Conservation (phyloP, 2,329 filamentous ascomycete species). For the Diaporthe nobilis region DNA sequence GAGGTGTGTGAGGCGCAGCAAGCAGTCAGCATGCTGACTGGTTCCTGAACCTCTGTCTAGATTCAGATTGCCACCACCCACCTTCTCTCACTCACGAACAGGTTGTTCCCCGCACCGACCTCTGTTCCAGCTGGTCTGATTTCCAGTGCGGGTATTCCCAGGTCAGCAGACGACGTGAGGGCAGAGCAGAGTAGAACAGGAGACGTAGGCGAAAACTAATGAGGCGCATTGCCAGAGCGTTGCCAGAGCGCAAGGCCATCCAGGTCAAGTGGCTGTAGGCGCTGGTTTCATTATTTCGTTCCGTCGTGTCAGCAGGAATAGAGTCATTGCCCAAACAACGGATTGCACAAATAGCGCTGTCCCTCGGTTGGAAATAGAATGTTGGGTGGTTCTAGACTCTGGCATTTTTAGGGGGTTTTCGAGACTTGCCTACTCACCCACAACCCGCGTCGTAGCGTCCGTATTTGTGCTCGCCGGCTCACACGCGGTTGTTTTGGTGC, state of each 20-base stretch:
- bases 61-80: conserved; percentile 28
- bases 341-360: conserved; percentile 9
- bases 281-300: conserved; percentile 23
- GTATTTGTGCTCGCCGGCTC: conserved; percentile 8
- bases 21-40: conserved; percentile 21
- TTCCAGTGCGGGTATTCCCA: not conserved
- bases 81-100: not conserved
- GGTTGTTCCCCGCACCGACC: conserved; percentile 5
- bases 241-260: conserved; percentile 1
- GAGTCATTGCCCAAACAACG: conserved; percentile 19
- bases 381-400: conserved; percentile 2
- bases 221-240: conserved; percentile 4
- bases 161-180: conserved; percentile 10
- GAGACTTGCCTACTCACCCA: not conserved
- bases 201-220: not conserved
- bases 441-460: conserved; percentile 24
- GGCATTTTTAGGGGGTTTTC: not conserved
- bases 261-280: conserved; percentile 8
- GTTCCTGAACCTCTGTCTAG: conserved; percentile 9
- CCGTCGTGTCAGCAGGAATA: conserved; percentile 14
- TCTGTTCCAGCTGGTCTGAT: conserved; percentile 13
- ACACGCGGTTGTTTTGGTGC: not conserved
- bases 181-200: not conserved
- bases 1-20: conserved; percentile 32
- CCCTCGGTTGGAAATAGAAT: conserved; percentile 12